Base-by-base conservation (phyloP, 2,329 filamentous ascomycete genomes). In the Apiospora hydei region DNA sequence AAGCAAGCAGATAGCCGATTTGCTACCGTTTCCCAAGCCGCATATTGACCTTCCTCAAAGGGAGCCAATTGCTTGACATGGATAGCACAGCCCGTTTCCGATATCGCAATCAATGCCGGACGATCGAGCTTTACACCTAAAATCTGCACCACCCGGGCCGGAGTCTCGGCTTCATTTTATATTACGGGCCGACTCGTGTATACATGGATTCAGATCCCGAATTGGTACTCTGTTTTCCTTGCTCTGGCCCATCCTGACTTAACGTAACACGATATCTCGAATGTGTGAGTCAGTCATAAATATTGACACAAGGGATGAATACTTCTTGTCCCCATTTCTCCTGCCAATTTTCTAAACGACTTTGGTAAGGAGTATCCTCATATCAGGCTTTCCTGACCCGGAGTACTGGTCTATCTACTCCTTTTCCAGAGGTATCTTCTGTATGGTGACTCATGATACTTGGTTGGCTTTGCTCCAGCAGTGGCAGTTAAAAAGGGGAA, bases 81-180 rank as follows among this genome's bases (percentile, higher is more conserved):
- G 14, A 26, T 43, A 14, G 13, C 3, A 57, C 14, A 16, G 14
- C 24, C 57, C 57, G 57, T 14, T n/a, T 41, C 57, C 57, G 57
- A 64, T 64, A 64, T 64, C 57, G 57, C 57, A 41, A 13, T 64
- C 34, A n/a, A 64, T 18, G 26, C 34, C 21, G 21, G 46, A 49
- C 46, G 57, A 21, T 6, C 18, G 18, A 18, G 21, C 57, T 14
- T 41, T 41, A 13, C 57, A 64, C 10, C n/a, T 8, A 5, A n/a
- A n/a, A 41, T 2, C 10, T 11, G 11, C 18, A 13, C 34, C 34
- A 21, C 4, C 7, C 18, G 34, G 21, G 7, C 49, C 49, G 8
- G n/a, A 24, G 26, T 24, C 4, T 51, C 49, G 49, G 49, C 49
- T 51, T 24, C 10, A 51, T 4, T 51, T 51, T 14, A 7, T 49